Conservation (phyloP, 805 yeast species). For the Kluyveromyces starmeri region DNA sequence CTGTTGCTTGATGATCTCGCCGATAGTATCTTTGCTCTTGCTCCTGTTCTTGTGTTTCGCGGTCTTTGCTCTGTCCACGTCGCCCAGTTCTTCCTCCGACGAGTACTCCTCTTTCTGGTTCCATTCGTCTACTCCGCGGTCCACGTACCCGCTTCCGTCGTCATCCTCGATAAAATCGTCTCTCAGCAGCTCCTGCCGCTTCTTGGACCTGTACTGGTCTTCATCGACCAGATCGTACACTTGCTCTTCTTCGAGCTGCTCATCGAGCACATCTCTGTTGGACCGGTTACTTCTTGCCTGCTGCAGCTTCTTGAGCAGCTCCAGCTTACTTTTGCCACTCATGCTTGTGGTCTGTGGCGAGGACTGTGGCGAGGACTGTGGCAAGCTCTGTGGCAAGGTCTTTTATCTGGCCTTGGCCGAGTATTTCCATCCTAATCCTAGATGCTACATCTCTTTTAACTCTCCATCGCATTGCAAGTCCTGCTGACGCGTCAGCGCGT, state of each 20-base stretch:
- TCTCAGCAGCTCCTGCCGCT: slow-evolving; percentile 69
- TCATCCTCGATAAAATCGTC: slow-evolving; percentile 95
- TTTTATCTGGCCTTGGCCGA: no score
- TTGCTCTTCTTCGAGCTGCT: slow-evolving; percentile 41
- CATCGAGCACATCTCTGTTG: slow-evolving; percentile 27
- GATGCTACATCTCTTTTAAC: neutral
- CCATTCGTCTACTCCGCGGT: slow-evolving; percentile 90
- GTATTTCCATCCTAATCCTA: no score
- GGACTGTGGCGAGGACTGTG: no score
- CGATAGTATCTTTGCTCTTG: slow-evolving; percentile 24
- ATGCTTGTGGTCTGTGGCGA: no score
- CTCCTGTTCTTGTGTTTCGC: slow-evolving; percentile 22
- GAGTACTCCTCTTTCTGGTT: slow-evolving; percentile 45
- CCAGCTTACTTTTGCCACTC: slow-evolving; percentile 41
- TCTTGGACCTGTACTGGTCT: slow-evolving; percentile 62
- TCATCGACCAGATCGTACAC: slow-evolving; percentile 87
- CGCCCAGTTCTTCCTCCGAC: slow-evolving; percentile 47
- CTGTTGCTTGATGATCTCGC: slow-evolving; percentile 42
- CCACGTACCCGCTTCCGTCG: slow-evolving; percentile 88
- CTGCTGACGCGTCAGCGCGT: no score
- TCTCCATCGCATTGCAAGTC: no score
- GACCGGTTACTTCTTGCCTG: slow-evolving; percentile 37
- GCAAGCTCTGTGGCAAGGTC: no score
- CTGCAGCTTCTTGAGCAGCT: slow-evolving; percentile 51
- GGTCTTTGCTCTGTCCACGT: slow-evolving; percentile 20